Base-by-base conservation (phyloP, 805 yeast species). In the Candida boidinii region DNA sequence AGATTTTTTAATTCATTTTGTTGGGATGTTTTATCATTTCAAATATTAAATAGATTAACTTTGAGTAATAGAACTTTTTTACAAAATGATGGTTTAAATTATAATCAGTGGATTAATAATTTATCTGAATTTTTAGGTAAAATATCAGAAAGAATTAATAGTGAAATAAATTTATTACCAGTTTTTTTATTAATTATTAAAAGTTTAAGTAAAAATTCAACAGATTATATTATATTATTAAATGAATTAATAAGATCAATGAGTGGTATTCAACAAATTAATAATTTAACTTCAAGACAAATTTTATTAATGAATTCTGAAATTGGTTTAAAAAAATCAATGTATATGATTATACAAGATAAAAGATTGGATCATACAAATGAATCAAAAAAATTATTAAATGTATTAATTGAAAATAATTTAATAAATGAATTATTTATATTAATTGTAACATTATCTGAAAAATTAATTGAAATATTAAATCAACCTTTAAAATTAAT, bases 21-120 rank as follows among this genome's bases (percentile, higher is more conserved):
- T 0, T 86, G 94, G 87, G 97, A 90, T 53, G 82, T 76, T 2
- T 55, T 90, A 20, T 79, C 88, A 4, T 76, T 74, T 46, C 86
- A 81, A 1, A 56, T 88, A 4, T 60, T 88, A 47, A 68, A 74
- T 48, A 72, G 92, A 42, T 62, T 90, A 16, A 74, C 88, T 1
- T n/a, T n/a, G n/a, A 54, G 76, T 0, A 79, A 78, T n/a, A 66
- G 95, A 53, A 56, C 70, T 1, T 68, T 78, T 16, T 61, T 78
- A 21, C 94, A 85, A 53, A 63, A 55, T 2, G 88, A 87, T 56
- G 96, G 96, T 7, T 58, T 90, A 35, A 75, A 76, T 44, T 88
- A 83, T 36, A 64, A 81, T 17, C 77, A 72, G 44, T 90, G 97
- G 97, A 68, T 87, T 22, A 92, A 81, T 45, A 81, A 94, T 16